Conservation (phyloP, 441 rosid genomes). For the Kokia cookei region DNA sequence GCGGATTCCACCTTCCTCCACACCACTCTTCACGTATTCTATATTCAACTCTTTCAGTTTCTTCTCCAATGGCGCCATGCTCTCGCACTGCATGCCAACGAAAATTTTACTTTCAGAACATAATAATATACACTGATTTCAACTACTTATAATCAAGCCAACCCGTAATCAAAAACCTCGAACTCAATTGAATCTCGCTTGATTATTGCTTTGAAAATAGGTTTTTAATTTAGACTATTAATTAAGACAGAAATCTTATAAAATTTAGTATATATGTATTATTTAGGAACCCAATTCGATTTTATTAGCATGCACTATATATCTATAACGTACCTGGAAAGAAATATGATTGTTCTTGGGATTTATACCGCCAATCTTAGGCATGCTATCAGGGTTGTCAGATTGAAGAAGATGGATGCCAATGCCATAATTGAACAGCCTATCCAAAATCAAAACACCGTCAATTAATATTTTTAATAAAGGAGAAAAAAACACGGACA, state of each 20-base stretch:
- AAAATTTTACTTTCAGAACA: too few species aligned
- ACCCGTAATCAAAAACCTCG: too few species aligned
- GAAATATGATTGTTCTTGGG: conserved; percentile 39
- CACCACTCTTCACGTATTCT: conserved; percentile 22
- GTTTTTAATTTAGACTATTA: too few species aligned
- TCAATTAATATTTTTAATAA: background rate
- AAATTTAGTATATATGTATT: too few species aligned
- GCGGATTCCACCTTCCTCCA: conserved; percentile 31
- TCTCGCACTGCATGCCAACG: conserved; percentile 24
- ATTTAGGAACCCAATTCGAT: too few species aligned
- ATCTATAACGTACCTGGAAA: conserved; percentile 22
- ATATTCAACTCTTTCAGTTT: conserved; percentile 29
- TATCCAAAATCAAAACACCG: background rate
- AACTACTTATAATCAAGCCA: too few species aligned
- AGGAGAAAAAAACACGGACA: background rate
- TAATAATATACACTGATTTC: too few species aligned
- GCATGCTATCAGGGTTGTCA: conserved; percentile 25
- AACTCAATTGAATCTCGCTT: too few species aligned
- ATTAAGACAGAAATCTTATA: too few species aligned
- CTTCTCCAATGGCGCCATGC: conserved; percentile 29
- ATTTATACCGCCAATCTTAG: conserved; percentile 16
- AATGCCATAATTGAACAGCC: conserved; percentile 34
- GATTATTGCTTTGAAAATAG: too few species aligned
- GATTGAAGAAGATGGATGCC: conserved; percentile 33
- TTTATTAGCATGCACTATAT: background rate